Percentiles rank a stretch among this genome's conserved stretches.
These are phyloP conservation scores for Alternaria sp. DNA, from an alignment of 2,329 filamentous ascomycete genomes.

Conservation along the genomic window DNA sequence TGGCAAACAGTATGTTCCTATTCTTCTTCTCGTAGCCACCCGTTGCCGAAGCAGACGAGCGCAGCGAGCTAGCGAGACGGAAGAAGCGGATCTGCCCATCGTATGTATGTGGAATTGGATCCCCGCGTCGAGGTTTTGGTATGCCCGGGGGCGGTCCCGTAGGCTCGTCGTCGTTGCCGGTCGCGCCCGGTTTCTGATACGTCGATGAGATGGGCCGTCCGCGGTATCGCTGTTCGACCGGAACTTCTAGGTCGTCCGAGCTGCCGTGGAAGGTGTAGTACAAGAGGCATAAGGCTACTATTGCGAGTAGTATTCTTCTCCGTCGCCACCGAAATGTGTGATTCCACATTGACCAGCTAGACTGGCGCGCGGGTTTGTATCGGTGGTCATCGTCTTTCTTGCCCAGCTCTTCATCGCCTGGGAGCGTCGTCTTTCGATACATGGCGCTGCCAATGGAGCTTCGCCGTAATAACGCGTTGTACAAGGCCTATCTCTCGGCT, in stretches of 20 bases:
- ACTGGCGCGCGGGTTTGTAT: constrained; percentile 48
- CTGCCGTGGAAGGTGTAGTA: constrained; percentile 66
- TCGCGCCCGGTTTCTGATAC: constrained; percentile 12
- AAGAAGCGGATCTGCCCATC: constrained; percentile 74
- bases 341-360: constrained; percentile 28
- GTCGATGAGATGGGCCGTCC: constrained; percentile 12
- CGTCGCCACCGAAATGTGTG: constrained; percentile 52
- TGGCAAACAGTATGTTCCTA: constrained; percentile 79
- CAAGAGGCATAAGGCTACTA: constrained; percentile 56
- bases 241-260: not conserved
- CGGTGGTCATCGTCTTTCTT: constrained; percentile 69
- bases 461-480: constrained; percentile 37
- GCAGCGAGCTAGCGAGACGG: constrained; percentile 68
- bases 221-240: not conserved
- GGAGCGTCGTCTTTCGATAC: constrained; percentile 52
- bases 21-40: constrained; percentile 61
- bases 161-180: constrained; percentile 21
- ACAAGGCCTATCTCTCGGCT: constrained; percentile 24
- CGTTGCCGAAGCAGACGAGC: constrained; percentile 60
- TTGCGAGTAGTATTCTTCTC: constrained; percentile 54
- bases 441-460: constrained; percentile 37
- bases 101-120: constrained; percentile 53
- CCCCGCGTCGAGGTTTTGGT: constrained; percentile 21
- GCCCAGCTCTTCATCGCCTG: constrained; percentile 67
- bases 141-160: constrained; percentile 37